phyloP scores from a whole-genome alignment of 108 stramenopile species.

The Nannochloropsis salina region DNA sequence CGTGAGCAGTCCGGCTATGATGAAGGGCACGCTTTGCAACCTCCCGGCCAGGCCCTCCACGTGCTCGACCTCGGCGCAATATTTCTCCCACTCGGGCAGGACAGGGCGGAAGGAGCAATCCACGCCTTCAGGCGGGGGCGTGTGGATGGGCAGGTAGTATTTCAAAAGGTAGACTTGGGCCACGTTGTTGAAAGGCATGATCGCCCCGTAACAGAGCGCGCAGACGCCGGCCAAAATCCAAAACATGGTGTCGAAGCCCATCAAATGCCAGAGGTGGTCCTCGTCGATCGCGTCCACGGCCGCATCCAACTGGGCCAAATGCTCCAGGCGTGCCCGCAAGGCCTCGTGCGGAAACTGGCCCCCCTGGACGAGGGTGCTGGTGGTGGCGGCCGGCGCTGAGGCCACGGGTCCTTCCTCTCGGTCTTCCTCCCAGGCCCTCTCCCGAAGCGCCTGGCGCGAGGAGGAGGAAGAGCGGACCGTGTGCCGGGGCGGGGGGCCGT shows the following conservation, averaged over 20 bases:
- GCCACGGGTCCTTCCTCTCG: background rate
- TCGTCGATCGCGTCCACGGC: background rate
- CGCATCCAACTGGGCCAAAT: background rate
- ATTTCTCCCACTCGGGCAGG: background rate
- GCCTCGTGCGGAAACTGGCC: background rate
- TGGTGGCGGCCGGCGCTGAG: background rate
- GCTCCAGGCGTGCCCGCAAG: background rate
- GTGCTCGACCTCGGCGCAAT: background rate
- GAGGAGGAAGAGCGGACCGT: background rate
- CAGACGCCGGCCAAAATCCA: conserved; percentile 62
- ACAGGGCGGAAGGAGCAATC: background rate
- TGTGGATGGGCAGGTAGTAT: conserved; percentile 14
- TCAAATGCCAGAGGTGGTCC: conserved; percentile 37
- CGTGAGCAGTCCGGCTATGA: conserved; percentile 54
- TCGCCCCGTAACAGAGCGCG: conserved; percentile 62
- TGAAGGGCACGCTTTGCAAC: conserved; percentile 61
- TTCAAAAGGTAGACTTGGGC: background rate
- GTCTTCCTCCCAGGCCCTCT: no score
- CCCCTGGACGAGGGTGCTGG: background rate
- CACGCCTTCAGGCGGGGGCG: background rate
- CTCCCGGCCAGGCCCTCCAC: conserved; percentile 30
- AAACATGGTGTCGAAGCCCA: conserved; percentile 49
- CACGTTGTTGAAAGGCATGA: conserved; percentile 54
- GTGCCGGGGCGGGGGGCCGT: background rate
- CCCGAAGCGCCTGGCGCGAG: background rate